Percentiles rank a stretch among this genome's conserved stretches.
Evolutionary conservation across 1,284 basidiomycete genomes (phyloP).

Genomic region (Neolentinus lepideus): DNA sequence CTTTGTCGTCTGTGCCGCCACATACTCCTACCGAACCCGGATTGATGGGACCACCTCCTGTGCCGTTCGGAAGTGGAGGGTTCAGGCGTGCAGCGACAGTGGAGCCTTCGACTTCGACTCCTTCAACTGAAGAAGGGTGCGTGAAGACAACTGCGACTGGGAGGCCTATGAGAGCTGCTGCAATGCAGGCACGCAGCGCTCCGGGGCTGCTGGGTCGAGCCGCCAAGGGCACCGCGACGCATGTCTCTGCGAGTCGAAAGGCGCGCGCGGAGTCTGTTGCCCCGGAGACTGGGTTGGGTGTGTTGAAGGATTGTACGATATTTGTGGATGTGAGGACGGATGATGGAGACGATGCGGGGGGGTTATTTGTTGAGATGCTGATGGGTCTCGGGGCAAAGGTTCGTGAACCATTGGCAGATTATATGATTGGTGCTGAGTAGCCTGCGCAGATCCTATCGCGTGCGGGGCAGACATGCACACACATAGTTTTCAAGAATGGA

Average conservation of each 20-base stretch:
- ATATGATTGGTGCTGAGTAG: neutral
- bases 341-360: constrained; percentile 80
- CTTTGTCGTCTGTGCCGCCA: constrained; percentile 8
- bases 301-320: constrained; percentile 73
- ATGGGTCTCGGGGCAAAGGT: constrained; percentile 75
- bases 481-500: constrained; percentile 89
- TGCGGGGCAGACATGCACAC: constrained; percentile 77
- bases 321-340: constrained; percentile 88
- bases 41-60: constrained; percentile 3
- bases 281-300: constrained; percentile 18
- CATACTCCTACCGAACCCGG: constrained; percentile 7
- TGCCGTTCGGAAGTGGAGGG: neutral
- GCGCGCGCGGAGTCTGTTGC: constrained; percentile 21
- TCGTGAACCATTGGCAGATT: neutral
- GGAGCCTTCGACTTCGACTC: neutral
- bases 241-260: constrained; percentile 9
- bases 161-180: neutral
- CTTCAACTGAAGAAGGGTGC: constrained; percentile 14
- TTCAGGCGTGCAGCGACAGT: neutral
- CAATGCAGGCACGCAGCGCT: constrained; percentile 7
- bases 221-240: constrained; percentile 7
- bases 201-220: constrained; percentile 12
- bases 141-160: neutral
- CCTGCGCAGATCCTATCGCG: constrained; percentile 45
- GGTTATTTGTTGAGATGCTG: constrained; percentile 84